Evolutionary conservation across 164 flowering plant genomes (phyloP).

Genomic region (Vitis amurensis): DNA sequence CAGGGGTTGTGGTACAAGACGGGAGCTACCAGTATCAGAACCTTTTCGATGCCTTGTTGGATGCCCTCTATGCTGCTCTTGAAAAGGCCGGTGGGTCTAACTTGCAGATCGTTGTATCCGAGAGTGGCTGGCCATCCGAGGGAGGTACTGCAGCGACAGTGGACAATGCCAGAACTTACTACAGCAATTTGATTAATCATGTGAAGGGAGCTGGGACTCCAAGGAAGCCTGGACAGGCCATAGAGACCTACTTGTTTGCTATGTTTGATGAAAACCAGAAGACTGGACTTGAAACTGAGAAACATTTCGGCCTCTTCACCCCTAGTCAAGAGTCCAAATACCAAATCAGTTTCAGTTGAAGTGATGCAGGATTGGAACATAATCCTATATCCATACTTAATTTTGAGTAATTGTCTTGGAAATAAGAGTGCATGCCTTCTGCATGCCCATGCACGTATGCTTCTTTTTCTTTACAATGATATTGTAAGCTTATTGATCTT

Average conservation of each 20-base stretch:
- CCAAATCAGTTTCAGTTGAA: constrained; percentile 13
- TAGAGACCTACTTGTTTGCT: constrained; percentile 39
- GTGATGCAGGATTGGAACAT: neutral
- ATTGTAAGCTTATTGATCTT: too few species aligned
- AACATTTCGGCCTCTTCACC: constrained; percentile 27
- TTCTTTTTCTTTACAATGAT: too few species aligned
- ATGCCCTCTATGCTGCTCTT: constrained; percentile 25
- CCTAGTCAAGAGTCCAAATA: constrained; percentile 18
- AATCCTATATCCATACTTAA: too few species aligned
- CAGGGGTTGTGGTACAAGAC: constrained; percentile 3
- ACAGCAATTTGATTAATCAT: constrained; percentile 25
- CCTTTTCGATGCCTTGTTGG: constrained; percentile 23
- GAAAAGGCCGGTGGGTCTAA: constrained; percentile 21
- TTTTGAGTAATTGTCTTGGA: too few species aligned
- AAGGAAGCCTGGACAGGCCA: constrained; percentile 26
- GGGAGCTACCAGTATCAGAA: constrained; percentile 9
- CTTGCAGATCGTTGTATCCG: constrained; percentile 30
- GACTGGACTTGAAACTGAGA: constrained; percentile 7
- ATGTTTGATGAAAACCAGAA: constrained; percentile 43
- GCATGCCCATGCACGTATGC: too few species aligned
- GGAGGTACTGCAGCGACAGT: constrained; percentile 19
- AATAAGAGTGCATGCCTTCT: too few species aligned
- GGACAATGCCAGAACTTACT: constrained; percentile 26
- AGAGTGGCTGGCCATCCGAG: constrained; percentile 39
- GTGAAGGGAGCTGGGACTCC: constrained; percentile 38